Base-by-base conservation (phyloP, 345 rosid species). In the Balakata baccata region DNA sequence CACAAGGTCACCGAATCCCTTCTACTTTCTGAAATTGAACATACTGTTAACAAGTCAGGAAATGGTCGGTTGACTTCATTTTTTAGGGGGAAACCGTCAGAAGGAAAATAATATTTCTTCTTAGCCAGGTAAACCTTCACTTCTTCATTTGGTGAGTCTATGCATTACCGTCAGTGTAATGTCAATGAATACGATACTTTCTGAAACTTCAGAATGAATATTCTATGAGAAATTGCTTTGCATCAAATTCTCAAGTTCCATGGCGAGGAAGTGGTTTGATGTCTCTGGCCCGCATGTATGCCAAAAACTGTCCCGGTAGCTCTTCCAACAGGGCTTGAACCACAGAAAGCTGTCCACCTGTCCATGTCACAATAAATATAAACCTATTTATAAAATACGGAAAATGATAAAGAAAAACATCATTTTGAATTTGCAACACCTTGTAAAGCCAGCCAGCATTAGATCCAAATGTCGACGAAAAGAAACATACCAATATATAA, bases 261-360 rank as follows among this genome's bases (percentile, higher is more conserved):
- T 69, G 73, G 11, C 13, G 29, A 74, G 58, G 5, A 23, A 22
- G 59, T 64, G 98, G 98, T 78, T 78, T 77, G 61, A 94, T 88
- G 23, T 87, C 69, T 74, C 96, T 79, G 34, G 72, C 23, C 23
- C 96, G 85, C 83, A 88, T 79, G 81, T 90, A 92, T 12, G 80
- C 77, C 82, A 94, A 58, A 78, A 94, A 92, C 84, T 94, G 98
- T 38, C 89, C 87, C 2, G 98, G 98, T 74, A 92, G 83, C 84
- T 90, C 97, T 81, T 89, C 98, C 60, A 93, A 64, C 38, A 92
- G 93, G 50, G 89, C 87, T 69, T 94, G 94, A 38, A 94, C 94
- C 29, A 85, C 84, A 12, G 97, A 87, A 8, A 89, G 72, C 72
- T 62, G 84, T 62, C 95, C 93, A 77, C 92, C 97, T 91, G 80